Evolutionary conservation across 345 rosid genomes (phyloP), one percentile per base, ranked within the genome.

Genomic region (Turnera subulata): DNA sequence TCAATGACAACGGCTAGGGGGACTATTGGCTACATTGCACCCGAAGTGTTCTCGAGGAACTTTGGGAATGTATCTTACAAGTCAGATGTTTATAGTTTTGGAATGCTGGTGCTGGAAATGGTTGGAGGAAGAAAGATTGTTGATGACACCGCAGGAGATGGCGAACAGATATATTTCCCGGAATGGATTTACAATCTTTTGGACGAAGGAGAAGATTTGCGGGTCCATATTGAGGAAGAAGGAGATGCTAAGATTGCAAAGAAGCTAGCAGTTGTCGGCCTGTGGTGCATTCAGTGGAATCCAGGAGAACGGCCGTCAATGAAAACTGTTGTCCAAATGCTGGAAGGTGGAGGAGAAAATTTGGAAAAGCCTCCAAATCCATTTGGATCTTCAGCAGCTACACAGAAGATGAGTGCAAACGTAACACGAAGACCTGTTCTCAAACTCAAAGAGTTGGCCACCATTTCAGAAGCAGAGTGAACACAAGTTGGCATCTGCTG

Each of bases 321-420:
- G 62, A 20, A 23, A 58, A 46, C 5, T 20, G 62, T 15, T 18
- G 45, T 58, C 23, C 62, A 46, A 5, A 46, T 58, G 33, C n/a
- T 58, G 32, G 53, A 47, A 46, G 63, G 63, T 3, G 35, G 8
- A 33, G 63, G 63, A 47, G 43, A 58, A n/a, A 18, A 47, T 48
- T 58, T 47, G 33, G 15, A 13, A 20, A 58, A 19, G 53, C 53
- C 63, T 46, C 53, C 62, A 29, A 45, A 58, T 20, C 62, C 62
- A 18, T 20, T 45, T 2, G 9, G 11, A 39, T 25, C 18, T 15
- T 11, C 39, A 17, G 22, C 35, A 29, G 35, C 2, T 17, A 11
- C 45, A 16, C 9, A 26, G 11, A 10, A 11, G 16, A 56, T n/a
- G 60, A 26, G n/a, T 10, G 24, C 38, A 43, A n/a, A 1, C 2